Base-by-base conservation (phyloP, 306 rosid species). In the Senna siamea region DNA sequence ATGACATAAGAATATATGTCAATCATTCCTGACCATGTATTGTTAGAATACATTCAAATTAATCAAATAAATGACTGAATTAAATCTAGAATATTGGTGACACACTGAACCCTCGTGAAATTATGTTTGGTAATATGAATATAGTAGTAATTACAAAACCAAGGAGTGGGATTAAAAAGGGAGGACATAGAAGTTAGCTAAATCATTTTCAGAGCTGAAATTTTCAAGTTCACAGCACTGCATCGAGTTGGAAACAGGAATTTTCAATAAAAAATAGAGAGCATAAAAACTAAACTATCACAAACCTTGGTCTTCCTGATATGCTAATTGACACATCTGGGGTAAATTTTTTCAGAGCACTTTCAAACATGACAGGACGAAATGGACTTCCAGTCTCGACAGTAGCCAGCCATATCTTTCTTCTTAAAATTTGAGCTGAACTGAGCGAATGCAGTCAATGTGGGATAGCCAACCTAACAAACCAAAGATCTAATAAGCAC, bases 241-340 rank as follows among this genome's bases (percentile, higher is more conserved):
- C n/a, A n/a, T n/a, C n/a, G n/a, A n/a, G n/a, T n/a, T n/a, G n/a
- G n/a, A n/a, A n/a, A n/a, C n/a, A n/a, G n/a, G n/a, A n/a, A 9
- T 44, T 44, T 44, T 13, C 20, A 14, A 48, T 14, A 37, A 37
- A 7, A 37, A 2, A 37, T 4, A 13, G 26, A 52, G 3, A 18
- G 20, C 9, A 2, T n/a, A 17, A 37, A 51, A 82, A 26, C 2
- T 23, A 62, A 53, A 54, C 47, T 12, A 17, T 37, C 50, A 84
- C 89, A 83, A 80, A 93, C 98, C 98, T 93, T 83, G 96, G 90
- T 77, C 97, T 82, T 76, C 98, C 89, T 11, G 86, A n/a, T n/a
- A 87, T 71, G 76, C 82, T 80, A 68, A 85, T 77, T 60, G 89
- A n/a, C n/a, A 91, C 75, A 73, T 91, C 97, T 2, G 97, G 96